Evolutionary conservation across 495 filamentous ascomycete species (phyloP).

Genomic region (Hypoxylon rickii): DNA sequence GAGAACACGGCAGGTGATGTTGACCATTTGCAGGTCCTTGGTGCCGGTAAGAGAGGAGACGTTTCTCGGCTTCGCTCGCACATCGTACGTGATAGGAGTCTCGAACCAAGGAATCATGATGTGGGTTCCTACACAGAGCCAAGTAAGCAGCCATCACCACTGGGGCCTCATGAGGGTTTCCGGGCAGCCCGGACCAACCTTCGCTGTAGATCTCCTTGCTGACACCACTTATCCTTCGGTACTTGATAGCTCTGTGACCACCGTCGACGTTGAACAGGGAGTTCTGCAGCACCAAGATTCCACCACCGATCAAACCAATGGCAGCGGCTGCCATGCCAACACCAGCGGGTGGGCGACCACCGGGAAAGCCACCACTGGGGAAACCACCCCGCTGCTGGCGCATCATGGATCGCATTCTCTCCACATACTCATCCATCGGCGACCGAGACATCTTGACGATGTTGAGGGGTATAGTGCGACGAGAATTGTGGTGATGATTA

Average conservation of each 20-base stretch:
- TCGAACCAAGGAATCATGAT: conserved; percentile 95
- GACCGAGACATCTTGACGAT: conserved; percentile 52
- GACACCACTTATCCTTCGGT: conserved; percentile 90
- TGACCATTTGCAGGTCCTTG: conserved; percentile 99
- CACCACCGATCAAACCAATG: conserved; percentile 64
- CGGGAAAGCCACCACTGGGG: conserved; percentile 44
- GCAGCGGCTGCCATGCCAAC: conserved; percentile 40
- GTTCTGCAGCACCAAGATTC: conserved; percentile 70
- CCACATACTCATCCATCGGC: conserved; percentile 51
- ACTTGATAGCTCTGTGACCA: conserved; percentile 99
- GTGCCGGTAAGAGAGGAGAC: conserved; percentile 97
- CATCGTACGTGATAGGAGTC: conserved; percentile 94
- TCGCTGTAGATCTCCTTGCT: conserved; percentile 94
- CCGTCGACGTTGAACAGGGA: conserved; percentile 99
- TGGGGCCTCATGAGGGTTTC: neutral
- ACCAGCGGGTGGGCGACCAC: conserved; percentile 41
- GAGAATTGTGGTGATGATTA: neutral
- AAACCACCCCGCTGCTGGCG: conserved; percentile 43
- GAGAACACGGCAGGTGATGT: conserved; percentile 99
- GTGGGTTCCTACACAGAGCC: conserved; percentile 73
- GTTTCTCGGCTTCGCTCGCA: conserved; percentile 94
- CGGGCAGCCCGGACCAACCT: conserved; percentile 61
- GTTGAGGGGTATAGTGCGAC: neutral
- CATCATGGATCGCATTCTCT: conserved; percentile 36
- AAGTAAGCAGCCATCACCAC: conserved; percentile 14